These are phyloP conservation scores for Monascus purpureus DNA, from an alignment of 495 filamentous ascomycete species.

Conservation along the genomic window DNA sequence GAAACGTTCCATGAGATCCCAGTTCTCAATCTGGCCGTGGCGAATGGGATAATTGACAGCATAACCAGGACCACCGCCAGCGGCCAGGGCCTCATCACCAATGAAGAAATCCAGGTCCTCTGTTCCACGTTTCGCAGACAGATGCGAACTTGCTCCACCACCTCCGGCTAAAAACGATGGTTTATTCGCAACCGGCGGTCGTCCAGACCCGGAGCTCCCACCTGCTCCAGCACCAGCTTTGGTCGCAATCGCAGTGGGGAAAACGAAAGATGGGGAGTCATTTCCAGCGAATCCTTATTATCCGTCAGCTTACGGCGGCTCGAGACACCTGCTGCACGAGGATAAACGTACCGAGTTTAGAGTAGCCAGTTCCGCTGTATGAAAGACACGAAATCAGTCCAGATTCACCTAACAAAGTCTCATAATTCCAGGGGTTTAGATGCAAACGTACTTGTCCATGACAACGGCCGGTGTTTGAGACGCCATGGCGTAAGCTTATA, in stretches of 20 bases:
- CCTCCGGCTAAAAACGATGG: conserved; percentile 90
- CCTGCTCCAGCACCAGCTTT: conserved; percentile 60
- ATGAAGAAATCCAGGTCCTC: conserved; percentile 99
- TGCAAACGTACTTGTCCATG: conserved; percentile 94
- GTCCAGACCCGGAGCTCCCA: conserved; percentile 65
- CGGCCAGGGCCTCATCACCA: conserved; percentile 85
- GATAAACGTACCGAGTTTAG: conserved; percentile 72
- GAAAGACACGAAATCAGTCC: conserved; percentile 12
- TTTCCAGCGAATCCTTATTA: conserved; percentile 89
- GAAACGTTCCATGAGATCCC: conserved; percentile 98
- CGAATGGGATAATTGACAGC: conserved; percentile 93
- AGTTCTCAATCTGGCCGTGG: conserved; percentile 96
- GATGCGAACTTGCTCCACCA: conserved; percentile 62
- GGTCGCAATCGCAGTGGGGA: conserved; percentile 95
- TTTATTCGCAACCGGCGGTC: conserved; percentile 84
- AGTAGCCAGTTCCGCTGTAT: conserved; percentile 90
- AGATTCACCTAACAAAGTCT: no score
- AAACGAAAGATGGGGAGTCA: conserved; percentile 97
- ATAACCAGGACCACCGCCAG: conserved; percentile 78
- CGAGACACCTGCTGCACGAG: conserved; percentile 13
- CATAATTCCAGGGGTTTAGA: no score
- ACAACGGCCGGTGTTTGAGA: conserved; percentile 99
- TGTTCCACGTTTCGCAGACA: conserved; percentile 86
- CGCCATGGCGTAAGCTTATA: conserved; percentile 48
- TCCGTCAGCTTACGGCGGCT: conserved; percentile 16